Base-by-base conservation (phyloP, 1,284 basidiomycete species). In the Melampsora abietis-canadensis region DNA sequence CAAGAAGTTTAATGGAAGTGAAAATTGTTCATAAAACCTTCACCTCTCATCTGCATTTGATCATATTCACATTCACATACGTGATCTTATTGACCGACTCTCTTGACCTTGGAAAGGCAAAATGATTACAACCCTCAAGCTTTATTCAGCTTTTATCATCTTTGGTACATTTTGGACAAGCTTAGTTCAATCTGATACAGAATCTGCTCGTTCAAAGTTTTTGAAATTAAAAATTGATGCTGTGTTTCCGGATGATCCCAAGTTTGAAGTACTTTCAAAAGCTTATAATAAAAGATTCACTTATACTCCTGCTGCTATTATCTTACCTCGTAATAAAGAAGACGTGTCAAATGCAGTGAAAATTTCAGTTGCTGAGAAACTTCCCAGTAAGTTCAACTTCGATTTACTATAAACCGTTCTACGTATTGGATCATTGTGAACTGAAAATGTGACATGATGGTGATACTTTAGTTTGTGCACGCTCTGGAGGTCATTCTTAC, bases 401-500 rank as follows among this genome's bases (percentile, higher is more conserved):
- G 21, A 54, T 10, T 59, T 12, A 34, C 57, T 31, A 17, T n/a
- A n/a, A 17, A 47, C 19, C 6, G 21, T 27, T n/a, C 48, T 64
- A 24, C 31, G 27, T 37, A 15, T 64, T 2, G 15, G 40, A 64
- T 19, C 14, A 46, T 59, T 8, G 15, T 44, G 6, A 27, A 6
- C 61, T n/a, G 27, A 44, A 15, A 17, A 62, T 14, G 7, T 4
- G 15, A 62, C 37, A 21, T 31, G n/a, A 15, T 34, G 14, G 6
- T 54, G 51, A 21, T 19, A n/a, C n/a, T n/a, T 27, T 40, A 72
- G 68, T 72, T 14, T 63, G 60, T 64, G n/a, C 68, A 37, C 60
- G 61, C n/a, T 47, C 68, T 24, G 68, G 68, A 24, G 68, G 68
- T 2, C 68, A 72, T 72, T 72, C 68, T 19, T 72, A 72, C n/a